Evolutionary conservation across 805 yeast species (phyloP), one percentile per base, ranked within the genome.

Genomic region (Brettanomyces nanus): DNA sequence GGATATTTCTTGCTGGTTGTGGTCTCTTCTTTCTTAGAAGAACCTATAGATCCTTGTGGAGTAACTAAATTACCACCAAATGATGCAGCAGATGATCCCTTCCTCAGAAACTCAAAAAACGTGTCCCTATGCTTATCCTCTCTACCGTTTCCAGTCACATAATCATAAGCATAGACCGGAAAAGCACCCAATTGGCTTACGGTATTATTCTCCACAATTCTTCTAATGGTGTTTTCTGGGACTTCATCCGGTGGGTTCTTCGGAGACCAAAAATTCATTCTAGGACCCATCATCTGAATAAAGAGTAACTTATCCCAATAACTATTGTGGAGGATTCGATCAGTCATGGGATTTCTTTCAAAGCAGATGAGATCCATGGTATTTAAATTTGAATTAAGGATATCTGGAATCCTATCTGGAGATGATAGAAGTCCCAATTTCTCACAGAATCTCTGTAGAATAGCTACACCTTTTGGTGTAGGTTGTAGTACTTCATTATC

Each of bases 381-480:
- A 56, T 86, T 86, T 49, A 79, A 69, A 22, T 54, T 59, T 0
- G 87, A 73, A 4, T 52, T 50, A 18, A 85, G 40, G 10, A 57
- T 50, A 3, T 40, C 44, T 3, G 62, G 56, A 2, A 51, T 19
- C n/a, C 34, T 34, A n/a, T 29, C 49, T 1, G 46, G 40, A 1
- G 49, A 56, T 32, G 60, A 65, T 34, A 77, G 55, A 31, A 27
- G 25, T 18, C 35, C 36, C 23, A 38, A 28, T 30, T 64, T 71
- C 36, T 66, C 62, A 43, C 81, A 76, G 53, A 79, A 85, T 14
- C 66, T 62, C 35, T 74, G 75, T 2, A 89, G 57, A 0, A 85
- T 51, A 0, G 86, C 78, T 6, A 86, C 76, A 1, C 97, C 97
- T 52, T 90, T 90, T 0, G 97, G 87, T 0, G 96, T 85, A 4